Base-by-base conservation (phyloP, 2,329 filamentous ascomycete genomes). In the Knufia fluminis region DNA sequence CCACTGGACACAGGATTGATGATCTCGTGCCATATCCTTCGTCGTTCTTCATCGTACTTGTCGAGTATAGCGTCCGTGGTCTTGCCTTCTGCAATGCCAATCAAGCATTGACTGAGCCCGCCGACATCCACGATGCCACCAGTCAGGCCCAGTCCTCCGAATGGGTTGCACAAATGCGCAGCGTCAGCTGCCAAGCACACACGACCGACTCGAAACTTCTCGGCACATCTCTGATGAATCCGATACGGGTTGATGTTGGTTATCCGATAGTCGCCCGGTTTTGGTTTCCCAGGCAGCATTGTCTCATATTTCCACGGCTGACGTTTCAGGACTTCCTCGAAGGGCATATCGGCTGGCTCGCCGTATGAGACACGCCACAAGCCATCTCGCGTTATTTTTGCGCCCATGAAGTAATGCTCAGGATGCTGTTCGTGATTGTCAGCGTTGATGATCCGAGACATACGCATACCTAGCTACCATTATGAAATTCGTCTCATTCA, bases 331-430 rank as follows among this genome's bases (percentile, higher is more conserved):
- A 79, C 70, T 60, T 82, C 68, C 9, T 80, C 77, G 31, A 61
- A 65, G 0, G 71, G 73, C 10, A 83, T 68, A 1, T 72, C 74
- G 0, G 71, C 67, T 0, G 64, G 65, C 55, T 83, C 80, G 46
- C 78, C 79, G 57, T 83, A 83, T 0, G 79, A 79, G 31, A 83
- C 75, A 12, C 80, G 74, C 67, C 79, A 83, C 8, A 83, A 63
- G 0, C 77, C 78, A 48, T 82, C 77, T 1, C 64, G 66, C 1
- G 73, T 78, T 53, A 83, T 77, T 36, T 70, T 73, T 1, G 79
- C 79, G 1, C 77, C 77, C 78, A 83, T 80, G 66, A 77, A 69
- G 62, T 77, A 82, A 57, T 83, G 70, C 19, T 77, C 73, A 0
- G 78, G 79, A 54, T 83, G 33, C 33, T 36, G 33, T 7, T 72